Percentiles rank a stretch among this genome's conserved stretches.
Conservation (phyloP, 805 yeast genomes). For the Wickerhamomyces bisporus region DNA sequence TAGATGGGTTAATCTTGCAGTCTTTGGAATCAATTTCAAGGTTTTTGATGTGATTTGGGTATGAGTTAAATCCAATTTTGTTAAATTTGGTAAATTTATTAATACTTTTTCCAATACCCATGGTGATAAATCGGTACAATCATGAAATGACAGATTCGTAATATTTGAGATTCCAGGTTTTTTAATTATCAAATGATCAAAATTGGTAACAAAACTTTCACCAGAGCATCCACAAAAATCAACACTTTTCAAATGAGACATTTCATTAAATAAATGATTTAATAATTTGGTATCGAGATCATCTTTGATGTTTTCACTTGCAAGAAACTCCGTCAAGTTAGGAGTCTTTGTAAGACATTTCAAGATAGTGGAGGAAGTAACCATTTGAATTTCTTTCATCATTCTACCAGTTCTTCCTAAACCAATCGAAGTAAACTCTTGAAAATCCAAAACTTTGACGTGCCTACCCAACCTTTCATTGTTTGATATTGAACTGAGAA, state of each 20-base stretch:
- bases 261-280: constrained; percentile 45
- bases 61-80: constrained; percentile 74
- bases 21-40: constrained; percentile 46
- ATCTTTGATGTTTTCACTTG: constrained; percentile 79
- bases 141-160: constrained; percentile 65
- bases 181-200: constrained; percentile 34
- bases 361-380: constrained; percentile 66
- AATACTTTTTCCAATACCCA: constrained; percentile 52
- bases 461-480: constrained; percentile 47
- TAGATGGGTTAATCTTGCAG: constrained; percentile 66
- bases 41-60: constrained; percentile 69
- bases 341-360: constrained; percentile 59
- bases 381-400: constrained; percentile 90
- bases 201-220: constrained; percentile 52
- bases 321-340: constrained; percentile 71
- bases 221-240: constrained; percentile 91
- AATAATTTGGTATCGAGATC: constrained; percentile 65
- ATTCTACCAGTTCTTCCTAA: constrained; percentile 83
- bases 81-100: constrained; percentile 50
- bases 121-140: constrained; percentile 72
- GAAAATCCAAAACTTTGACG: constrained; percentile 78
- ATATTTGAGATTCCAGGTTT: constrained; percentile 18
- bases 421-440: constrained; percentile 85
- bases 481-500: constrained; percentile 49
- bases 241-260: constrained; percentile 56